Percentiles rank a stretch among this genome's conserved stretches.
Evolutionary conservation across 2,329 filamentous ascomycete species (phyloP).

Genomic region (Hymenoscyphus salicellus): DNA sequence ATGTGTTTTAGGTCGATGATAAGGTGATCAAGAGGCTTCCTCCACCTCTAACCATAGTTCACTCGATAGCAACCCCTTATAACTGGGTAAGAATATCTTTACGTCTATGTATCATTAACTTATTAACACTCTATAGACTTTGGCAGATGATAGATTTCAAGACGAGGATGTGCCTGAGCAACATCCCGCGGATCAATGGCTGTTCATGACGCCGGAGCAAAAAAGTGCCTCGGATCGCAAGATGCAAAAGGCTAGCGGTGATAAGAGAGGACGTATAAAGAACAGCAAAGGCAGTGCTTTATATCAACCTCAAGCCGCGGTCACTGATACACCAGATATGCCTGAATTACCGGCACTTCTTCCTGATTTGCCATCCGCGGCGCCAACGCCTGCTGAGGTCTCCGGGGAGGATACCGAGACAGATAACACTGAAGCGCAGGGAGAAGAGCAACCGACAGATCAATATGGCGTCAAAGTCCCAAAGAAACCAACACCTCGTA

Average conservation of each 20-base stretch:
- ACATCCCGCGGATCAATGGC: conserved; percentile 28
- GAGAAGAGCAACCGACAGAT: conserved; percentile 28
- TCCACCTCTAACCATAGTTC: conserved; percentile 14
- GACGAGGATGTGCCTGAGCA: conserved; percentile 20
- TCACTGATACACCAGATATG: conserved; percentile 9
- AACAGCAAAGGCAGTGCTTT: conserved; percentile 16
- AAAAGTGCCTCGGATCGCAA: conserved; percentile 11
- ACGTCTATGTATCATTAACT: background rate
- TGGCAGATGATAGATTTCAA: conserved; percentile 9
- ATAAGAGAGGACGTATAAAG: conserved; percentile 16
- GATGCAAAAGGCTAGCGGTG: conserved; percentile 12
- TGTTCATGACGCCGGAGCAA: conserved; percentile 15
- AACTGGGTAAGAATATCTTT: conserved; percentile 12
- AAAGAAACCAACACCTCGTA: conserved; percentile 27
- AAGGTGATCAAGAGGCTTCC: conserved; percentile 15
- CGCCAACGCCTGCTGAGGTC: conserved; percentile 23
- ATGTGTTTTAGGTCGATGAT: conserved; percentile 24
- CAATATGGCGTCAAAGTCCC: conserved; percentile 32
- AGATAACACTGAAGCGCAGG: conserved; percentile 20
- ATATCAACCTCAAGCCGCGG: conserved; percentile 16
- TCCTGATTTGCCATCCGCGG: conserved; percentile 20
- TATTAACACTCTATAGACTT: conserved; percentile 4
- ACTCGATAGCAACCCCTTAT: conserved; percentile 19
- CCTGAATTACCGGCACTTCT: conserved; percentile 3
- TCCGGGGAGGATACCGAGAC: conserved; percentile 25